Base-by-base conservation (phyloP, 2,329 filamentous ascomycete species). In the Escovopsis sp. region DNA sequence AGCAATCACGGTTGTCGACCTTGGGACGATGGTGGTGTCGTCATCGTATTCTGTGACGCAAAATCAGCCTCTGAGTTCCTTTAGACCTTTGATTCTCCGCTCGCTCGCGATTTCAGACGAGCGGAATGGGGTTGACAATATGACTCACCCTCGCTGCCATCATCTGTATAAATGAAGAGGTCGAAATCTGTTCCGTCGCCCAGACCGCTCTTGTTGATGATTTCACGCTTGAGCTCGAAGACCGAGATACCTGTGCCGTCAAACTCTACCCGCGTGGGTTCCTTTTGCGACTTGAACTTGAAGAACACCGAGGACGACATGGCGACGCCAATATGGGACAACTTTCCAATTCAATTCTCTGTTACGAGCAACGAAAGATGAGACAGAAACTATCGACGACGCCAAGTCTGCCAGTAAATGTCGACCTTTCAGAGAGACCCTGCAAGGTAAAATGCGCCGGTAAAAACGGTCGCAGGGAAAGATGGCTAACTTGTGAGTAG, bases 251-350 rank as follows among this genome's bases (percentile, higher is more conserved):
- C 86, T 55, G 89, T 95, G 59, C 91, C 91, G 65, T 98, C 89
- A 63, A 98, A 96, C 58, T 88, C 85, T 56, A 98, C 87, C 58
- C 88, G 80, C 45, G 86, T 86, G 47, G 87, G 85, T 60, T 96
- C 91, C 69, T 87, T 95, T 61, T 93, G 87, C 54, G 89, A 96
- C 69, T 95, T 96, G 80, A 98, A 98, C 69, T 94, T 94, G 84
- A 95, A 98, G 68, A 95, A 96, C 59, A 98, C 91, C 52, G 88
- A 96, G 44, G 91, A 94, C 60, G 86, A 78, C 88, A 95, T 95
- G 57, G 57, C 77, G 68, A 60, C 48, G 46, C 49, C 41, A 43
- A 43, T 40, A 48, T 49, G 45, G 47, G 32, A 48, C 28, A 30
- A 30, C 41, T 35, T 33, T 23, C 34, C 30, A 11, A 43, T 45